A percentile compares a stretch with the other conserved stretches of the same genome.
phyloP scores from a whole-genome alignment of 192 early-diverging fungal species.

The Coemansia erecta region DNA sequence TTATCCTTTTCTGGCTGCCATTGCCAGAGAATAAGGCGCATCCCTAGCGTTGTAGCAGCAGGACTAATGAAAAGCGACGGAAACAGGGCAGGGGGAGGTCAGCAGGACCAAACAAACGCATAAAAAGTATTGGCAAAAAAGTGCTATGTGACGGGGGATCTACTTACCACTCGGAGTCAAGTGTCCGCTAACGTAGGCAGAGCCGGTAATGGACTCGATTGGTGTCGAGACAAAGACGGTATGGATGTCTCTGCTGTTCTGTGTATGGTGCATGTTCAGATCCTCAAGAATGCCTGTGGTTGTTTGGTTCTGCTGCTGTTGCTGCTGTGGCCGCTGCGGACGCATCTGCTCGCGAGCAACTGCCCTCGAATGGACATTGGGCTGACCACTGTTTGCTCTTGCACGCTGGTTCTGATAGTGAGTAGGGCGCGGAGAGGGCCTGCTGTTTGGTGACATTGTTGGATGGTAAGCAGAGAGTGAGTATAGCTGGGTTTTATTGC shows the following conservation, averaged over 20 bases:
- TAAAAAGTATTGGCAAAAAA: not conserved
- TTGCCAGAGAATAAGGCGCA: too few species aligned
- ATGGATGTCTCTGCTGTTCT: conserved; percentile 27
- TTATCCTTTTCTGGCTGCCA: too few species aligned
- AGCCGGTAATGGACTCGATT: conserved; percentile 32
- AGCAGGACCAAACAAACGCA: too few species aligned
- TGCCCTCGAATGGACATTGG: conserved; percentile 34
- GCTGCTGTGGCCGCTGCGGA: conserved; percentile 22
- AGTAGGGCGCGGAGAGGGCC: not conserved
- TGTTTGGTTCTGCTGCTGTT: conserved; percentile 5
- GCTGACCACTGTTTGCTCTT: conserved; percentile 1
- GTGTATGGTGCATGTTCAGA: conserved; percentile 22
- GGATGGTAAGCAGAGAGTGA: not conserved
- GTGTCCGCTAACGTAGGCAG: conserved; percentile 50
- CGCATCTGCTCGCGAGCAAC: conserved; percentile 17
- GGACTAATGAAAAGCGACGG: too few species aligned
- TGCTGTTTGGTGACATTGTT: not conserved
- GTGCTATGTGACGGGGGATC: not conserved
- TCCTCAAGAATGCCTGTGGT: conserved; percentile 31
- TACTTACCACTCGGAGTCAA: conserved; percentile 48
- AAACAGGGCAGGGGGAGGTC: too few species aligned
- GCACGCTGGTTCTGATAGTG: not conserved
- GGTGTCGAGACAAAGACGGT: conserved; percentile 33
- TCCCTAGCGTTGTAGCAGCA: too few species aligned
- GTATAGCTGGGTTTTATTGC: too few species aligned